Percentiles rank a stretch among this genome's conserved stretches.
Evolutionary conservation across 371 early-diverging fungal species (phyloP).

Genomic region (Amoeboaphelidium protococcarum): DNA sequence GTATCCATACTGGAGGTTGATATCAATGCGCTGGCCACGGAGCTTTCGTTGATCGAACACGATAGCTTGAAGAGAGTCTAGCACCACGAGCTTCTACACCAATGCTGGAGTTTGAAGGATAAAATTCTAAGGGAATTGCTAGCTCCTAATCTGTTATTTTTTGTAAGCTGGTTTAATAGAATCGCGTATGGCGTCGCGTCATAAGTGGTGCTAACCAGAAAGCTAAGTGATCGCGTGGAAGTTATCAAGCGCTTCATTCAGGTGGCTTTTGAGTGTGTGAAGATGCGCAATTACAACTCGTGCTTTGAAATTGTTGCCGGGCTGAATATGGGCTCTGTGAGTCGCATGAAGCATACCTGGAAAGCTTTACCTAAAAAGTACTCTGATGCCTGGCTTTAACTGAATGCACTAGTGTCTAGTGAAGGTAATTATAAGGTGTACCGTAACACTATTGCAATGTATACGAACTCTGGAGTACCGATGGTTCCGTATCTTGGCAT

Average conservation of each 20-base stretch:
- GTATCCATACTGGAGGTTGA: no score
- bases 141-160: slow-evolving; percentile 16
- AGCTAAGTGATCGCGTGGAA: slow-evolving; percentile 16
- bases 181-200: slow-evolving; percentile 25
- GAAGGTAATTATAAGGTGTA: slow-evolving; percentile 12
- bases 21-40: slow-evolving; percentile 19
- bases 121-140: slow-evolving; percentile 2
- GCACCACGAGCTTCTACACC: slow-evolving; percentile 23
- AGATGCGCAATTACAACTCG: slow-evolving; percentile 25
- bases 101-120: slow-evolving; percentile 17
- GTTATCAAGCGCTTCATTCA: slow-evolving; percentile 20
- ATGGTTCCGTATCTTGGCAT: slow-evolving; percentile 16
- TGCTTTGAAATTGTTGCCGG: slow-evolving; percentile 32
- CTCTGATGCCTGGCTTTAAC: slow-evolving; percentile 7
- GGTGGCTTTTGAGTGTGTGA: slow-evolving; percentile 22
- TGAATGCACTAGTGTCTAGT: slow-evolving; percentile 9
- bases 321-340: slow-evolving; percentile 21
- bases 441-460: slow-evolving; percentile 3
- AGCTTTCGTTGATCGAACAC: slow-evolving; percentile 32
- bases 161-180: slow-evolving; percentile 31
- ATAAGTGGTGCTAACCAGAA: slow-evolving; percentile 12
- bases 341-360: slow-evolving; percentile 20
- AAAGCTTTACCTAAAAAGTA: slow-evolving; percentile 11
- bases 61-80: slow-evolving; percentile 18
- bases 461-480: slow-evolving; percentile 1